A percentile compares a stretch with the other conserved stretches of the same genome.
Evolutionary conservation across 768 basidiomycete genomes (phyloP).

Genomic region (Lactarius sanguifluus): DNA sequence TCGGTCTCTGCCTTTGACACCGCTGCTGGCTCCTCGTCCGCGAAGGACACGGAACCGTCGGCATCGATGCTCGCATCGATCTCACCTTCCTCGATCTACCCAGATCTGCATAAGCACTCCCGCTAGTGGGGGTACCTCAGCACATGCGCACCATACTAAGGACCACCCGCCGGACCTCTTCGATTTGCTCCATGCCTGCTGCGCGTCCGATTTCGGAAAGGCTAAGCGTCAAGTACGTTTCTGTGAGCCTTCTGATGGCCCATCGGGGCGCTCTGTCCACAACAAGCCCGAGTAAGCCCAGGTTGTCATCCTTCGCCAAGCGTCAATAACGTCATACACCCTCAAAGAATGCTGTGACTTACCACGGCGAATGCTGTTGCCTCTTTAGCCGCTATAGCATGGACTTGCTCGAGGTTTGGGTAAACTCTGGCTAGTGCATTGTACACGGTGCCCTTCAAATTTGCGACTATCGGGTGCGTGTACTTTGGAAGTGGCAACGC

Average conservation of each 20-base stretch:
- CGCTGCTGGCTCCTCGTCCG: constrained; percentile 55
- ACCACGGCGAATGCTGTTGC: constrained; percentile 52
- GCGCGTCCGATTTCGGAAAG: constrained; percentile 66
- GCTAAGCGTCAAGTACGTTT: constrained; percentile 78
- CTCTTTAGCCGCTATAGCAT: constrained; percentile 55
- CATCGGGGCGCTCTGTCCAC: constrained; percentile 72
- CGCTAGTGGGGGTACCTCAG: not conserved
- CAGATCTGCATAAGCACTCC: not conserved
- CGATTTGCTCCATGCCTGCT: constrained; percentile 50
- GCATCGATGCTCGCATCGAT: constrained; percentile 68
- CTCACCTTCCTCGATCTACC: constrained; percentile 67
- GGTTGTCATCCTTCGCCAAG: constrained; percentile 59
- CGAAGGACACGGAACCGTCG: constrained; percentile 72
- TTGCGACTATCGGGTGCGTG: constrained; percentile 54
- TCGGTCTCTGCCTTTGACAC: constrained; percentile 66
- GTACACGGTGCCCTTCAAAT: constrained; percentile 73
- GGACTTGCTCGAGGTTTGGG: constrained; percentile 53
- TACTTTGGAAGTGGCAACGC: constrained; percentile 66
- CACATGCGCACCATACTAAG: constrained; percentile 64
- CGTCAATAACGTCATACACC: not conserved
- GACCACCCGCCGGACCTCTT: constrained; percentile 57
- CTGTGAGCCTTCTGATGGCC: constrained; percentile 75
- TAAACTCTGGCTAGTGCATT: constrained; percentile 61
- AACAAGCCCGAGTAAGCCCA: constrained; percentile 67
- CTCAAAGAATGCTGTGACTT: constrained; percentile 28